Percentiles rank a stretch among this genome's conserved stretches.
Conservation (phyloP, 1,284 basidiomycete species). For the Porodaedalea pini region DNA sequence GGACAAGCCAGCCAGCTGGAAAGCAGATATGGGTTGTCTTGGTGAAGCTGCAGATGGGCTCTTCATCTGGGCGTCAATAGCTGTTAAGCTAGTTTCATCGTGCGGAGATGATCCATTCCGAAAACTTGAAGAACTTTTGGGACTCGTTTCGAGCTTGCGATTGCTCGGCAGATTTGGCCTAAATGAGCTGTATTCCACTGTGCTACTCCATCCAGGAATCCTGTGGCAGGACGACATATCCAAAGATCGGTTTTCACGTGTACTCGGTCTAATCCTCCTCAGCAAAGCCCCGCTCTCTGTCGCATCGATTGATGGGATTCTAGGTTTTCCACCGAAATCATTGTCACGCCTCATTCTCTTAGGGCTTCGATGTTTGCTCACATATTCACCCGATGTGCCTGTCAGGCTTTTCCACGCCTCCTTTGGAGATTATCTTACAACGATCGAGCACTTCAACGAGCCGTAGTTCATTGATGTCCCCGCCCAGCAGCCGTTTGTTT, state of each 20-base stretch:
- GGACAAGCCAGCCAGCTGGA: background rate
- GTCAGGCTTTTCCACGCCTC: conserved; percentile 15
- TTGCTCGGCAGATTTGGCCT: background rate
- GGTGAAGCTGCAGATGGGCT: background rate
- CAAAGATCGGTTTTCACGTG: background rate
- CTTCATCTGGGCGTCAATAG: conserved; percentile 3
- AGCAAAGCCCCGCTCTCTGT: background rate
- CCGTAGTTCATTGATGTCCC: conserved; percentile 25
- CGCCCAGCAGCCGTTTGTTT: conserved; percentile 10
- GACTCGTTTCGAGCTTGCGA: background rate
- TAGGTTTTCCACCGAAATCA: background rate
- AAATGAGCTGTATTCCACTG: background rate
- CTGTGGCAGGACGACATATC: background rate
- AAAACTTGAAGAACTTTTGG: background rate
- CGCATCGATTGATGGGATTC: background rate
- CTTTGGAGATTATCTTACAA: conserved; percentile 19
- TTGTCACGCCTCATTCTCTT: too few relatives aligned
- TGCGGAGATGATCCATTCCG: background rate
- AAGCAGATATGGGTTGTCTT: background rate
- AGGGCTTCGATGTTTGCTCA: too few relatives aligned
- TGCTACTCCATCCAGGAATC: background rate
- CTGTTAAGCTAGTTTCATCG: conserved; percentile 23
- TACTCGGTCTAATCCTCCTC: background rate
- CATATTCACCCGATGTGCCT: background rate
- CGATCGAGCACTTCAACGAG: background rate